Base-by-base conservation (phyloP, 192 early-diverging fungal species). In the Oehlia diaphana region DNA sequence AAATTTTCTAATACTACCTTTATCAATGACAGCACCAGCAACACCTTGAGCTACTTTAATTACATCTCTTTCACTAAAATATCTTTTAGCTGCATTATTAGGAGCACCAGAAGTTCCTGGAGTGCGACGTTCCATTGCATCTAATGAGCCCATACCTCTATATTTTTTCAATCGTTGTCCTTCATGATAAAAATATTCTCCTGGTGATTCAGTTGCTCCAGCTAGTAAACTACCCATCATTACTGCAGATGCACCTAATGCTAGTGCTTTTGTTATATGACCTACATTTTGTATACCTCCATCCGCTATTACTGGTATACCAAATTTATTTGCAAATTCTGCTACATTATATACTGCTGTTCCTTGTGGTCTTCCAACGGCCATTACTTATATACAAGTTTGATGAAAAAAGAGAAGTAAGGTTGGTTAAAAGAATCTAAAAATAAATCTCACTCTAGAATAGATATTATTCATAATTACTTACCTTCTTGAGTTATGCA, bases 41-140 rank as follows among this genome's bases (percentile, higher is more conserved):
- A 99, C 98, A 82, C 98, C 98, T 89, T 99, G 98, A 8, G 98
- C 98, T 33, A 99, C 98, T 90, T 99, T 99, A 87, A 99, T 93
- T 77, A 88, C 90, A 90, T 98, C 98, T n/a, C 91, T 92, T 86
- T 99, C 98, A 63, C 93, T 94, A 84, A 96, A 99, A 87, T 99
- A 99, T 69, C 98, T 94, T 90, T 93, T 91, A 31, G 92, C 92
- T 13, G 93, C 93, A 63, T 91, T 92, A 83, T 95, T 88, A 72
- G 82, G 83, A 47, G 85, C 84, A 72, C 81, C 83, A 65, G 82
- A 82, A 65, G 85, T 87, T 78, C 85, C 87, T 73, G 82, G 81
- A 68, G 85, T 84, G 74, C 84, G 90, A 83, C 88, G 90, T 81
- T 94, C 91, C 98, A 99, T 99, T 50, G 98, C 98, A 83, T 99